Evolutionary conservation across 164 flowering plant species (phyloP).

Genomic region (Echeveria elegans): DNA sequence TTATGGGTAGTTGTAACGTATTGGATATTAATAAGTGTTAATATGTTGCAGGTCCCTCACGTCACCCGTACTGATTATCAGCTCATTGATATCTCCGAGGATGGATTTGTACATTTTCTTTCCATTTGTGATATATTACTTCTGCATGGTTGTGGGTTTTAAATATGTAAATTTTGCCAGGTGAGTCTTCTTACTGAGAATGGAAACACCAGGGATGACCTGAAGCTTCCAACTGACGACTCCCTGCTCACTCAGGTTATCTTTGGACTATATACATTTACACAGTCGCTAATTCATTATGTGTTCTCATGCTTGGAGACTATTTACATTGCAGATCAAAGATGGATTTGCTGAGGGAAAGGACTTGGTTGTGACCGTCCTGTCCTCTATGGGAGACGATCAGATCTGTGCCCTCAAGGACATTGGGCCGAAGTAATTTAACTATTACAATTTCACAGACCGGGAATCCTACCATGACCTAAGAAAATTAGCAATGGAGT

Average conservation of each 20-base stretch:
- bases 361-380: slow-evolving; percentile 41
- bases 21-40: too few species aligned
- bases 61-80: slow-evolving; percentile 56
- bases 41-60: slow-evolving; percentile 42
- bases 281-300: background rate
- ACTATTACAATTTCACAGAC: background rate
- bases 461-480: background rate
- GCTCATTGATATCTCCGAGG: slow-evolving; percentile 58
- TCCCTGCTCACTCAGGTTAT: slow-evolving; percentile 40
- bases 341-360: slow-evolving; percentile 46
- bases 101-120: slow-evolving; percentile 45
- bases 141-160: too few species aligned
- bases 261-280: background rate
- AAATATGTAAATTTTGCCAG: slow-evolving; percentile 15
- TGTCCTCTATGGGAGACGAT: slow-evolving; percentile 60
- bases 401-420: slow-evolving; percentile 55
- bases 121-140: too few species aligned
- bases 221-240: slow-evolving; percentile 53
- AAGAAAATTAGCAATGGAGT: too few species aligned
- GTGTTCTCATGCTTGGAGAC: background rate
- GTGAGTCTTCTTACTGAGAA: slow-evolving; percentile 53
- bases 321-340: slow-evolving; percentile 22
- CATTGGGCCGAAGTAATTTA: slow-evolving; percentile 36
- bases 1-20: too few species aligned
- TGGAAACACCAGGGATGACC: slow-evolving; percentile 51